These are phyloP conservation scores for Arabidopsis suecica DNA, from an alignment of 345 rosid species.

Conservation along the genomic window DNA sequence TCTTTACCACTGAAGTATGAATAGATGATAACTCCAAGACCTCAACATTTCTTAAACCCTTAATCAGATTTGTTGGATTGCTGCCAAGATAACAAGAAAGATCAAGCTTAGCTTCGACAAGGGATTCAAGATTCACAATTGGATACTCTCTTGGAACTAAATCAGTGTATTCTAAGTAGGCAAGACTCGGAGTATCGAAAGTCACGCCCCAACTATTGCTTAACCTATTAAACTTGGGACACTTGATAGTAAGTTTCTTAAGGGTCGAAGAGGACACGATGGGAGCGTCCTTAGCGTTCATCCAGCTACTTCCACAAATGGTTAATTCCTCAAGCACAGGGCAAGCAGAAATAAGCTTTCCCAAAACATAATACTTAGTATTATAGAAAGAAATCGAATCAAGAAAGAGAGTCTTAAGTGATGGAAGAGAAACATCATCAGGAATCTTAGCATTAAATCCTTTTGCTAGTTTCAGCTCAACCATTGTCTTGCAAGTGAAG, in stretches of 20 bases:
- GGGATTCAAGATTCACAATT: conserved; percentile 18
- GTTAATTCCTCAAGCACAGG: background rate
- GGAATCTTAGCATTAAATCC: background rate
- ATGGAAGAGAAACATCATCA: conserved; percentile 25
- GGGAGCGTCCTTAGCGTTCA: background rate
- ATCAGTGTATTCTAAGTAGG: conserved; percentile 5
- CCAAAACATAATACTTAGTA: background rate
- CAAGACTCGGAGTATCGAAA: conserved; percentile 1
- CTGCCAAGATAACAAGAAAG: background rate
- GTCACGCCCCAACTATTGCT: background rate
- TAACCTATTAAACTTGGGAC: background rate
- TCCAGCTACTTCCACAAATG: background rate
- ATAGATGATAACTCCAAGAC: conserved; percentile 11
- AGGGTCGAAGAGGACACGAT: conserved; percentile 3
- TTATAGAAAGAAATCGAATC: background rate
- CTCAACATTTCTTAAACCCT: conserved; percentile 26
- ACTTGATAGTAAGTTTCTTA: background rate
- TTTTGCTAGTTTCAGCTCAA: background rate
- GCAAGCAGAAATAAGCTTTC: background rate
- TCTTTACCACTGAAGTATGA: background rate
- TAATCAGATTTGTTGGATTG: conserved; percentile 26
- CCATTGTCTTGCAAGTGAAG: conserved; percentile 23
- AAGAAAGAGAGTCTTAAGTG: conserved; percentile 14
- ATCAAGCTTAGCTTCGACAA: conserved; percentile 33
- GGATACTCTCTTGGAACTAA: background rate